Percentiles rank a stretch among this genome's conserved stretches.
These are phyloP conservation scores for Fraxinus paxiana DNA, from an alignment of 305 asterid species.

Conservation along the genomic window DNA sequence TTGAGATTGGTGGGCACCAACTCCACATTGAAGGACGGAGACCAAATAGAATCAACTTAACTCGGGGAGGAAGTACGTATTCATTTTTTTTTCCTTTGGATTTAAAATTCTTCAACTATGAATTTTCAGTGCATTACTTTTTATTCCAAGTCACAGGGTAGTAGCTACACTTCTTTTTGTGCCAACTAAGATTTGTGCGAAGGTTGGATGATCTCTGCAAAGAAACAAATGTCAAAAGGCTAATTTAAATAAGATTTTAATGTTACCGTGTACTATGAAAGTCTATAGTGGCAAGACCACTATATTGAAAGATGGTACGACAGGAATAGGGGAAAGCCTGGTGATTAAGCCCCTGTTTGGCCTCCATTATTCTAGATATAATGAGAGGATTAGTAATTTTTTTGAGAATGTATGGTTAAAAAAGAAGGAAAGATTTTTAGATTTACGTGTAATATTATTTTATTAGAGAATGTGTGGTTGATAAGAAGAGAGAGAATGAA, in stretches of 20 bases:
- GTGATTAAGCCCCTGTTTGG: neutral
- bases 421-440: neutral
- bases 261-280: neutral
- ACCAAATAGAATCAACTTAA: conserved; percentile 62
- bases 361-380: neutral
- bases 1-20: conserved; percentile 65
- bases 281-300: neutral
- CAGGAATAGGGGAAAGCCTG: neutral
- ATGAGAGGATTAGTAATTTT: neutral
- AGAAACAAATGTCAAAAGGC: neutral
- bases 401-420: no score
- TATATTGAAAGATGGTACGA: neutral
- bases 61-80: conserved; percentile 76
- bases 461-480: neutral
- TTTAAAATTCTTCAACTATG: neutral
- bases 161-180: neutral
- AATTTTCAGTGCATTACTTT: conserved; percentile 1
- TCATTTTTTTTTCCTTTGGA: neutral
- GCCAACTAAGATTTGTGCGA: neutral
- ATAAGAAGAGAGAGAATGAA: neutral
- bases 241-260: neutral
- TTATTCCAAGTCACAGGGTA: neutral
- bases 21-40: conserved; percentile 88
- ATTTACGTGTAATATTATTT: no score
- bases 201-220: neutral